Conservation (phyloP, 176 grass and related monocot species). For the Eremochloa ophiuroides region DNA sequence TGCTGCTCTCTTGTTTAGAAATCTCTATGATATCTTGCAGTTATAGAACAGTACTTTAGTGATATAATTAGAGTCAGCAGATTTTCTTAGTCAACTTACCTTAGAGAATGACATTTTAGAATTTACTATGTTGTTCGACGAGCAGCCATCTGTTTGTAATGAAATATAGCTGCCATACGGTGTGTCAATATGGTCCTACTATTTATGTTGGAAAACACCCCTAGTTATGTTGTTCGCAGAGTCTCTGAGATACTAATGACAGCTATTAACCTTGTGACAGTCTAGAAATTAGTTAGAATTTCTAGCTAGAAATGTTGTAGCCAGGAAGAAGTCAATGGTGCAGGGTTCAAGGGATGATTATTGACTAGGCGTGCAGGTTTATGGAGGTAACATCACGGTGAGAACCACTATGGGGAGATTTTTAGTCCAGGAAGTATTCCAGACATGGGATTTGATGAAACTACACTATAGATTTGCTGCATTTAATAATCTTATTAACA, state of each 20-base stretch:
- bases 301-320: constrained; percentile 4
- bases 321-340: not conserved
- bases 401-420: not conserved
- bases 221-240: not conserved
- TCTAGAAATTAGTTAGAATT: not conserved
- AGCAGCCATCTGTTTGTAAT: not conserved
- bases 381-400: not conserved
- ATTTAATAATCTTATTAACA: not conserved
- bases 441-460: not conserved
- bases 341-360: not conserved
- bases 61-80: not conserved
- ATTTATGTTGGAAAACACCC: not conserved
- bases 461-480: not conserved
- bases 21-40: not conserved
- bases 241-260: not conserved
- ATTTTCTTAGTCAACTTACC: not conserved
- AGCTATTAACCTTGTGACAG: not conserved
- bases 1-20: too few species aligned
- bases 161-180: not conserved
- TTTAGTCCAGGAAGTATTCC: not conserved
- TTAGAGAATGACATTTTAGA: not conserved
- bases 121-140: not conserved
- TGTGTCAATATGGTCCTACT: not conserved
- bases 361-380: not conserved
- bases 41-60: not conserved